These are phyloP conservation scores for Saccharomycopsis capsularis DNA, from an alignment of 805 yeast species.

Conservation along the genomic window DNA sequence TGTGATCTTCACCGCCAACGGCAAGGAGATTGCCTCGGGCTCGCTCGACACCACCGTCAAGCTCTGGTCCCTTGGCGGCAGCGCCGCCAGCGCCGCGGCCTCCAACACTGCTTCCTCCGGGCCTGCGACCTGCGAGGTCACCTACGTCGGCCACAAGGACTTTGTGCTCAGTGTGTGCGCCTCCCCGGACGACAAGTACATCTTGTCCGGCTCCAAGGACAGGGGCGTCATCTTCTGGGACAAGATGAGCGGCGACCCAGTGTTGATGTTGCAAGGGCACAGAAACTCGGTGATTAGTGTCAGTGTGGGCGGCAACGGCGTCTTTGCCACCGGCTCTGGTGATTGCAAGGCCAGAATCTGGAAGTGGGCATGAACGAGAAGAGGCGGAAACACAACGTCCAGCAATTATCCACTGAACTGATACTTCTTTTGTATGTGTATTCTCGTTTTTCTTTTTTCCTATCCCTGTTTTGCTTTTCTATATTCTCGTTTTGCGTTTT, in stretches of 20 bases:
- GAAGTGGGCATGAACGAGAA: too few species aligned
- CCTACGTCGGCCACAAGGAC: constrained; percentile 94
- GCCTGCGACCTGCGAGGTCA: constrained; percentile 69
- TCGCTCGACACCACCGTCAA: constrained; percentile 94
- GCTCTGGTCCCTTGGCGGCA: constrained; percentile 79
- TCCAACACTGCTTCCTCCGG: constrained; percentile 34
- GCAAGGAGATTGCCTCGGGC: constrained; percentile 89
- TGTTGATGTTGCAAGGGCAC: constrained; percentile 94
- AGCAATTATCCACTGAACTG: too few species aligned
- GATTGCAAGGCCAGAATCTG: constrained; percentile 96
- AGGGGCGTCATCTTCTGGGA: constrained; percentile 98
- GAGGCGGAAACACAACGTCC: too few species aligned
- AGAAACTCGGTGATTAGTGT: constrained; percentile 93
- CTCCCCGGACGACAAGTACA: constrained; percentile 87
- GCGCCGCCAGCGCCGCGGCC: constrained; percentile 32
- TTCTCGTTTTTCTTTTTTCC: too few species aligned
- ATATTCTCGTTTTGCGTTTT: too few species aligned
- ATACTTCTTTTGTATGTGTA: too few species aligned
- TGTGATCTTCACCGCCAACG: constrained; percentile 87
- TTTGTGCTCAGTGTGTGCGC: constrained; percentile 91
- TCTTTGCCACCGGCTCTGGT: constrained; percentile 96
- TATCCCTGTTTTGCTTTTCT: too few species aligned
- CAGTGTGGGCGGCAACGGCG: constrained; percentile 81
- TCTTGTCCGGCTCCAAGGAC: constrained; percentile 91
- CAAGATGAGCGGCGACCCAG: constrained; percentile 81